These are phyloP conservation scores for Umbilicaria muhlenbergii DNA, from an alignment of 495 filamentous ascomycete species.

Conservation along the genomic window DNA sequence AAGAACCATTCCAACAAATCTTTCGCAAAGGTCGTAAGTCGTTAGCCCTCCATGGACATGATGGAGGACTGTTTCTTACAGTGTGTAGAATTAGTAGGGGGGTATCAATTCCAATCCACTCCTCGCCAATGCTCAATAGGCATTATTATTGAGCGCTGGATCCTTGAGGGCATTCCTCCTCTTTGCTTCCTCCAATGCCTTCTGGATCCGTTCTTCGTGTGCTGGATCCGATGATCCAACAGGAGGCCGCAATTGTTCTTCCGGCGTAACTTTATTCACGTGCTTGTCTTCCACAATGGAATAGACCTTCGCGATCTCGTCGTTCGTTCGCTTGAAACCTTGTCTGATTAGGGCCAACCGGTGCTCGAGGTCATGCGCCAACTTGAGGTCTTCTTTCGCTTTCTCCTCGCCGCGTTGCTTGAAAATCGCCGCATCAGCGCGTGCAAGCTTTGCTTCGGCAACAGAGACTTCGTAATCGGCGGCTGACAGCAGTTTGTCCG, in stretches of 20 bases:
- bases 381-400: constrained; percentile 34
- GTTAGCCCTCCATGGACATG: background rate
- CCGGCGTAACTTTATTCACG: constrained; percentile 16
- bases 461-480: constrained; percentile 38
- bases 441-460: constrained; percentile 32
- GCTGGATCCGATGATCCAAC: constrained; percentile 15
- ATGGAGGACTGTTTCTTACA: background rate
- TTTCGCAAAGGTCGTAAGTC: background rate
- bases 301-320: constrained; percentile 15
- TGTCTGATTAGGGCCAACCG: constrained; percentile 23
- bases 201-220: constrained; percentile 30
- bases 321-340: constrained; percentile 13
- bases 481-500: constrained; percentile 33
- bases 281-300: constrained; percentile 26
- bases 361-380: constrained; percentile 27
- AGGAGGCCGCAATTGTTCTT: background rate
- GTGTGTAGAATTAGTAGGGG: background rate
- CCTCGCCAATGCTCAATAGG: background rate
- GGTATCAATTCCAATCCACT: background rate
- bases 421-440: constrained; percentile 28
- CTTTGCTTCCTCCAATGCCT: constrained; percentile 33
- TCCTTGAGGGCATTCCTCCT: constrained; percentile 30
- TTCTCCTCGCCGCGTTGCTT: constrained; percentile 30
- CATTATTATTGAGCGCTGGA: constrained; percentile 1
- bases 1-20: background rate